phyloP scores from a whole-genome alignment of 805 yeast genomes.

The Wickerhamiella azyma region DNA sequence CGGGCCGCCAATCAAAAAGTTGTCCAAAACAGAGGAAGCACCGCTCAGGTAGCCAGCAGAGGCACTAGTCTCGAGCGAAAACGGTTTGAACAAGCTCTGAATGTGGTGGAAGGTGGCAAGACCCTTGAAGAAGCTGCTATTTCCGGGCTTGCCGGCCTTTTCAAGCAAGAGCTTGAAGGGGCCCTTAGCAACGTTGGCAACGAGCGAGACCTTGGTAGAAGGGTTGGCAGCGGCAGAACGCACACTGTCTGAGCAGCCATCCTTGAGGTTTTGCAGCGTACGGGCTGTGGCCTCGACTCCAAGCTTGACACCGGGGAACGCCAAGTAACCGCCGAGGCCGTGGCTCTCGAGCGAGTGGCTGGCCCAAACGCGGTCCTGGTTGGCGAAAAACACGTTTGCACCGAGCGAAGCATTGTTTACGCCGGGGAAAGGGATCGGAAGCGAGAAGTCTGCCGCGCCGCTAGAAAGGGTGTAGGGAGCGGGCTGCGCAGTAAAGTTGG shows the following conservation, averaged over 20 bases:
- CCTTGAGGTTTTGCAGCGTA: conserved; percentile 36
- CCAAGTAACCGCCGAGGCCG: conserved; percentile 31
- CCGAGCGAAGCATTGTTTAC: conserved; percentile 17
- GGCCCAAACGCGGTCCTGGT: conserved; percentile 41
- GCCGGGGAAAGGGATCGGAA: conserved; percentile 17
- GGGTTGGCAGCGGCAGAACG: conserved; percentile 52
- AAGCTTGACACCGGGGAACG: conserved; percentile 27
- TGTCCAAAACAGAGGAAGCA: conserved; percentile 50
- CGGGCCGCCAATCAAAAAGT: conserved; percentile 68
- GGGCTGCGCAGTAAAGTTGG: conserved; percentile 13
- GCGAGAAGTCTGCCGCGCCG: conserved; percentile 14
- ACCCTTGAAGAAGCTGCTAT: conserved; percentile 21
- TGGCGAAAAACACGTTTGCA: conserved; percentile 28
- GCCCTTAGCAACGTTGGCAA: conserved; percentile 29
- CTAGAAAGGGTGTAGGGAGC: conserved; percentile 15
- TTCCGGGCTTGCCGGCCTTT: conserved; percentile 25
- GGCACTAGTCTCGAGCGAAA: conserved; percentile 15
- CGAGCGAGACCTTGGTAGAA: conserved; percentile 32
- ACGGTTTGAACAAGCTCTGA: conserved; percentile 14
- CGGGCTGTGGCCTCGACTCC: conserved; percentile 53
- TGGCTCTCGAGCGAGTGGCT: conserved; percentile 39
- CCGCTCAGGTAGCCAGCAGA: conserved; percentile 17
- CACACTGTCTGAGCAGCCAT: conserved; percentile 41
- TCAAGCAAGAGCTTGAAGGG: conserved; percentile 24
- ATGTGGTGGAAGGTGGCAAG: conserved; percentile 12